A percentile compares a stretch with the other conserved stretches of the same genome.
phyloP scores from a whole-genome alignment of 352 stramenopile species.

The Pythium rhizo-oryzae region DNA sequence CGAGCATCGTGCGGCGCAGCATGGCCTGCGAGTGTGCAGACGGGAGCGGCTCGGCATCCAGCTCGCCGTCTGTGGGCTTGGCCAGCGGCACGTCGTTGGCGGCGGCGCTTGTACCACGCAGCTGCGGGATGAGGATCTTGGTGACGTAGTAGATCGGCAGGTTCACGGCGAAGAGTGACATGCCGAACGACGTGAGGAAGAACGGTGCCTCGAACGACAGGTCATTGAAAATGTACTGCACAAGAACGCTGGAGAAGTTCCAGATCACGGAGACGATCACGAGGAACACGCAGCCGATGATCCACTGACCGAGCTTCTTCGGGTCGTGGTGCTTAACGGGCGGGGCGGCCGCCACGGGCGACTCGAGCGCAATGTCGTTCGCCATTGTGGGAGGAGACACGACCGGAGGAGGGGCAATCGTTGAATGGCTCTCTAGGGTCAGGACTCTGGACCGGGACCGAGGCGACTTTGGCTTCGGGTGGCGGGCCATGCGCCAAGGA shows the following conservation, averaged over 20 bases:
- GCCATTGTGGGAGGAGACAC: not conserved
- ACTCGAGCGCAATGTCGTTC: not conserved
- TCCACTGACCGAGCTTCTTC: slow-evolving; percentile 39
- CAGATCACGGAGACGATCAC: slow-evolving; percentile 80
- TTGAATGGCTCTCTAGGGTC: not conserved
- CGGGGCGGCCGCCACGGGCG: not conserved
- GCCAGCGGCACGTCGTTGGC: slow-evolving; percentile 16
- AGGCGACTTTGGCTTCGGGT: not conserved
- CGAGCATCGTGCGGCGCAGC: slow-evolving; percentile 39
- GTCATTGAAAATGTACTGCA: slow-evolving; percentile 91
- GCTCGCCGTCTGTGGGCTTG: slow-evolving; percentile 22
- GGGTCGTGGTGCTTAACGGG: not conserved
- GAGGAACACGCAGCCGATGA: slow-evolving; percentile 75
- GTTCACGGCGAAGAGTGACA: slow-evolving; percentile 85
- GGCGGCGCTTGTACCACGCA: slow-evolving; percentile 12
- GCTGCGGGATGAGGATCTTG: slow-evolving; percentile 47
- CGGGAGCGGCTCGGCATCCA: not conserved
- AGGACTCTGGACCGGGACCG: not conserved
- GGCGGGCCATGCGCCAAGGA: not conserved
- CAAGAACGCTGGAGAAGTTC: slow-evolving; percentile 84
- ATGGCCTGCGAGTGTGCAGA: slow-evolving; percentile 34
- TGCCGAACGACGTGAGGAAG: slow-evolving; percentile 90
- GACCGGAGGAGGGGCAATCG: not conserved
- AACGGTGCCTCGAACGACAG: slow-evolving; percentile 86
- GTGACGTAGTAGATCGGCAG: slow-evolving; percentile 79